Conservation (phyloP, 768 basidiomycete species). For the Pholiota molesta region DNA sequence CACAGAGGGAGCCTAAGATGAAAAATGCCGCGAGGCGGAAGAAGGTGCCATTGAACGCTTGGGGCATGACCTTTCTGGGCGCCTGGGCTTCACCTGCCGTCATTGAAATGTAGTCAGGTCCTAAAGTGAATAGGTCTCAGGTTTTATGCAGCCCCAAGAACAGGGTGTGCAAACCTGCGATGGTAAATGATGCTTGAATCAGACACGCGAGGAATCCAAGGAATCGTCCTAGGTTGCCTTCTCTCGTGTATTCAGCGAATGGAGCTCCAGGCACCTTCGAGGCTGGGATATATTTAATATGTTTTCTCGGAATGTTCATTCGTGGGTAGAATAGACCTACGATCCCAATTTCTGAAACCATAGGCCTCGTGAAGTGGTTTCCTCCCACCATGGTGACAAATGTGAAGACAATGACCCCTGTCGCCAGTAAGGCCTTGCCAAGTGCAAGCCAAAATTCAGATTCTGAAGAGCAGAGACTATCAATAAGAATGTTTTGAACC, state of each 20-base stretch:
- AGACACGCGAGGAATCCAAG: constrained; percentile 66
- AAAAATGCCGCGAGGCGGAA: constrained; percentile 82
- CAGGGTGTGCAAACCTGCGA: constrained; percentile 41
- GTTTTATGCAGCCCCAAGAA: background rate
- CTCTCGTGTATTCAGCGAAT: constrained; percentile 57
- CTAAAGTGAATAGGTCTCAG: constrained; percentile 21
- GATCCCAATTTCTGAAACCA: constrained; percentile 57
- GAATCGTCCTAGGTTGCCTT: constrained; percentile 59
- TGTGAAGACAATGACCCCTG: constrained; percentile 54
- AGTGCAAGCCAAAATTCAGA: constrained; percentile 59
- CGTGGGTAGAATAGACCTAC: constrained; percentile 28
- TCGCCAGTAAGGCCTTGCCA: constrained; percentile 51
- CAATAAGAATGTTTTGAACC: background rate
- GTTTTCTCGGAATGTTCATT: too few species aligned
- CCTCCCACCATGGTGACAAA: constrained; percentile 66
- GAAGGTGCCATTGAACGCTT: constrained; percentile 76
- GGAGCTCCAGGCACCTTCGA: constrained; percentile 51
- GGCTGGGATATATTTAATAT: constrained; percentile 28
- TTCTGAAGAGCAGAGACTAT: constrained; percentile 31
- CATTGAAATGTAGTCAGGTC: constrained; percentile 56
- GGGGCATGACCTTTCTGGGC: constrained; percentile 71
- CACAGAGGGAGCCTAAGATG: constrained; percentile 68
- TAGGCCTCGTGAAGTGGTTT: constrained; percentile 57
- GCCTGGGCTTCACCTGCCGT: constrained; percentile 74
- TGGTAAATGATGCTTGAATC: constrained; percentile 64